Evolutionary conservation across 805 yeast species (phyloP), one percentile per base, ranked within the genome.

Genomic region (Starmerella apicola): DNA sequence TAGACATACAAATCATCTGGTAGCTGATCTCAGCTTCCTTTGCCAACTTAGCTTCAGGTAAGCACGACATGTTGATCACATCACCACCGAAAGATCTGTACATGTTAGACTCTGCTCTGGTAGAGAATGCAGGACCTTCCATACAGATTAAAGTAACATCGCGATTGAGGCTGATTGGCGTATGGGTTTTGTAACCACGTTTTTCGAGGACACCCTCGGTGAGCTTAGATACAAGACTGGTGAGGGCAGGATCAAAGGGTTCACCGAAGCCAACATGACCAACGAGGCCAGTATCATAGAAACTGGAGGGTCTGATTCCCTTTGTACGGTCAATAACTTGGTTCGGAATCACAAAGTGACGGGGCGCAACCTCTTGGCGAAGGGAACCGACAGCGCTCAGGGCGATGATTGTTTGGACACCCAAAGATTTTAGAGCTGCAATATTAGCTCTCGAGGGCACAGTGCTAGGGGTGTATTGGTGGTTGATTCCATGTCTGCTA

Each of bases 91-190:
- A 81, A 26, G 81, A 64, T 46, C 71, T 66, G 67, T 91, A 91
- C 63, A 91, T 63, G 57, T 72, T 72, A 12, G 96, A 85, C 64
- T 91, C 99, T 8, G 98, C 97, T 50, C 99, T 72, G 12, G 98
- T 91, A 28, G 93, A 78, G 62, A 91, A 91, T 36, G 91, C 95
- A 3, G 99, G 99, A 32, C 99, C 99, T 63, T 88, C 99, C 99
- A 91, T 91, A 61, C 98, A 91, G 47, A 91, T 71, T 30, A 91
- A 74, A 5, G 93, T 81, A 43, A 81, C 64, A 42, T 73, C 76
- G 41, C 72, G 73, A 50, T 75, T 78, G 6, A 41, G 32, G 37
- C 83, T 65, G 39, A 59, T 63, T 59, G 74, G 78, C 38, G 83
- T 67, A 63, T 81, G 94, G 61, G 86, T 63, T 36, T 71, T 72